Conservation (phyloP, 495 filamentous ascomycete species). For the Aspergillus olivimuriae region DNA sequence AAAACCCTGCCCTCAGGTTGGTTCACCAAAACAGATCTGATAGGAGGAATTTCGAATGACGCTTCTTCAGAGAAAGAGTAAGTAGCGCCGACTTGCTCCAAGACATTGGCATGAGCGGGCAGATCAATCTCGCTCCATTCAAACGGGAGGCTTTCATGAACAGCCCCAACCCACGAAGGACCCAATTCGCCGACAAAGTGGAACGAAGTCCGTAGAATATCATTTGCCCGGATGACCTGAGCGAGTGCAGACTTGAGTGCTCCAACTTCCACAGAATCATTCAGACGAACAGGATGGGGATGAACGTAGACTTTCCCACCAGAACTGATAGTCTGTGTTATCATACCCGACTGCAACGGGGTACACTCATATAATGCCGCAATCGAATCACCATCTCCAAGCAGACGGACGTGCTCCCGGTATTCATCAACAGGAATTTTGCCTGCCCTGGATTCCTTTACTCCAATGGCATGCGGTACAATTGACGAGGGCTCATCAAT, state of each 20-base stretch:
- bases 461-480: conserved; percentile 5
- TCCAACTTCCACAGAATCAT: conserved; percentile 26
- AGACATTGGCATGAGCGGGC: conserved; percentile 7
- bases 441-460: neutral
- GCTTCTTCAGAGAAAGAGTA: conserved; percentile 12
- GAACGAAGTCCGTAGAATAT: conserved; percentile 62
- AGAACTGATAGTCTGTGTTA: conserved; percentile 51
- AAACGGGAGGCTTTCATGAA: conserved; percentile 14
- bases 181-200: conserved; percentile 17
- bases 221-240: conserved; percentile 31
- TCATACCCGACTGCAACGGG: conserved; percentile 69
- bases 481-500: conserved; percentile 9
- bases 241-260: conserved; percentile 44
- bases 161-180: conserved; percentile 18
- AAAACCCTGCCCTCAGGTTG: conserved; percentile 19
- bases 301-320: conserved; percentile 57
- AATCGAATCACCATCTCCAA: conserved; percentile 51
- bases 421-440: conserved; percentile 10
- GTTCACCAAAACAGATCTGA: conserved; percentile 14
- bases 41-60: conserved; percentile 14
- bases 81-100: conserved; percentile 8
- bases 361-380: conserved; percentile 67
- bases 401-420: conserved; percentile 9
- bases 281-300: conserved; percentile 51
- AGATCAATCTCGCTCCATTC: conserved; percentile 16